Conservation (phyloP, 78 protist genomes). For the Dictyostelium purpureum region DNA sequence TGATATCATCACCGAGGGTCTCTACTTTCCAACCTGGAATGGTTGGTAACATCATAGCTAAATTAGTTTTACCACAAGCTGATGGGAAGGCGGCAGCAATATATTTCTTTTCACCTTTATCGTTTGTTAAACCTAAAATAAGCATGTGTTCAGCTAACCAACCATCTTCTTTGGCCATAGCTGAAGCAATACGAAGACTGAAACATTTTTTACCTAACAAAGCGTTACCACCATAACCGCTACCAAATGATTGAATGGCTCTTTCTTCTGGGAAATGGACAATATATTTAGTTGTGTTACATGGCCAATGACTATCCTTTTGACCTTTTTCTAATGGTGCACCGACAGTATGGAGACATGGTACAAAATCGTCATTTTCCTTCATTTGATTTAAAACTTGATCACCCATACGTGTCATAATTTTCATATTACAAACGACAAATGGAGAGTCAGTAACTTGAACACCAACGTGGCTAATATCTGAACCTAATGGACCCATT, state of each 20-base stretch:
- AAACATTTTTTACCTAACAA: slow-evolving; percentile 96
- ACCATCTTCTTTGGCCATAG: slow-evolving; percentile 85
- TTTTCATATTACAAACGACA: slow-evolving; percentile 90
- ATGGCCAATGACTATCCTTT: slow-evolving; percentile 92
- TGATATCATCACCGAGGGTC: slow-evolving; percentile 96
- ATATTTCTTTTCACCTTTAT: slow-evolving; percentile 80
- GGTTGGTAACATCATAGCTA: slow-evolving; percentile 89
- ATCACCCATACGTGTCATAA: slow-evolving; percentile 92
- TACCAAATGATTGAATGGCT: slow-evolving; percentile 86
- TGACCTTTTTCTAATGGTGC: slow-evolving; percentile 81
- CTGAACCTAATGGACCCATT: slow-evolving; percentile 91
- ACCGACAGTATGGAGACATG: slow-evolving; percentile 92
- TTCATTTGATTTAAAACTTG: slow-evolving; percentile 11
- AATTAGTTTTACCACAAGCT: slow-evolving; percentile 97
- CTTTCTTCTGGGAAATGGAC: slow-evolving; percentile 89
- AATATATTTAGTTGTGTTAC: slow-evolving; percentile 84
- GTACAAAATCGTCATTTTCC: slow-evolving; percentile 74
- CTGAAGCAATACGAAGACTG: slow-evolving; percentile 94
- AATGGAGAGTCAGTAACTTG: slow-evolving; percentile 91
- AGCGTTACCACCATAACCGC: slow-evolving; percentile 97
- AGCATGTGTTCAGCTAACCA: slow-evolving; percentile 98
- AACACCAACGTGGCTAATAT: slow-evolving; percentile 83
- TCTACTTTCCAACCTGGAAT: slow-evolving; percentile 89
- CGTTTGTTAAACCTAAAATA: slow-evolving; percentile 86
- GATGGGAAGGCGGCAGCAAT: slow-evolving; percentile 96